Base-by-base conservation (phyloP, 768 basidiomycete species). In the Russula sp. region DNA sequence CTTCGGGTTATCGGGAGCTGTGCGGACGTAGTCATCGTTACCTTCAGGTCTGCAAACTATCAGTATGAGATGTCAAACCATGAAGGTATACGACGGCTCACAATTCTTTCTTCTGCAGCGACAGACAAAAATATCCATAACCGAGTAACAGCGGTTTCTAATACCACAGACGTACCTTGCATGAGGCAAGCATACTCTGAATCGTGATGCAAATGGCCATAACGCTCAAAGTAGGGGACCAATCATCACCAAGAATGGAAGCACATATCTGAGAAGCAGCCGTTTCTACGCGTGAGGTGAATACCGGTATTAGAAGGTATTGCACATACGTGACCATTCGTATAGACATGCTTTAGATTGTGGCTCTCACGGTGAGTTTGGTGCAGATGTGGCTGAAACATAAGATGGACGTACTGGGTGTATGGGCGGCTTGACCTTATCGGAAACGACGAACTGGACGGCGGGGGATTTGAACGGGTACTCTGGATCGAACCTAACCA, bases 111-210 rank as follows among this genome's bases (percentile, higher is more conserved):
- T 75, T 80, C 80, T 86, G 69, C 20, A 50, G 34, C 20, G 57
- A 32, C 20, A 46, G 20, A 22, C 20, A 38, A 44, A 52, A 50
- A 20, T 20, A 46, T 48, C 44, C 44, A 60, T n/a, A 44, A 32
- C 53, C 54, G 13, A 42, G 48, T 50, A 49, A 59, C 32, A 32
- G 13, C 32, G 32, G 16, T 48, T 40, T 13, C 18, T 49, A 18
- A 51, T 42, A n/a, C 63, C 67, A 38, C 36, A 52, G 66, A 59
- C 75, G 22, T 44, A 89, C 92, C 85, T 91, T 94, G 84, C 90
- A 92, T 8, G 89, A 92, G 26, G 91, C 93, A 62, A 95, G 81
- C 93, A 95, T 95, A 71, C 89, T 91, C 77, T 94, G 93, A 53
- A 95, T 75, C 4, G 92, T 94, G 20, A 93, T 83, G 70, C 90